Percentiles rank a stretch among this genome's conserved stretches.
Evolutionary conservation across 176 grass and related monocot genomes (phyloP).

Genomic region (Pharus latifolius): DNA sequence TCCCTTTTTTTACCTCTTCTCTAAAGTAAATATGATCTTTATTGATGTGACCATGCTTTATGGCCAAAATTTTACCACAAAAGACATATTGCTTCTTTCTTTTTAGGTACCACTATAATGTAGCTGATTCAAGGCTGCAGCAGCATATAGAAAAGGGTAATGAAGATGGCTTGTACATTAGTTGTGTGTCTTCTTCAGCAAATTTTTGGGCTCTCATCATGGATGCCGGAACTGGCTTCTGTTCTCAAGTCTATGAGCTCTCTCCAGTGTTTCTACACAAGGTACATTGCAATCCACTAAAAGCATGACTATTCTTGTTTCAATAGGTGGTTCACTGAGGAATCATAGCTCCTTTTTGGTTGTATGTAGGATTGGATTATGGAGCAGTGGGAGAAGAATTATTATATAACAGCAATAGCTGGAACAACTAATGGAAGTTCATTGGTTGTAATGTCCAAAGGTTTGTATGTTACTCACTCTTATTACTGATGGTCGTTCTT

Average conservation of each 20-base stretch:
- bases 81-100: background rate
- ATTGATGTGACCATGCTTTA: background rate
- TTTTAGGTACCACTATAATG: constrained; percentile 87
- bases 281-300: constrained; percentile 30
- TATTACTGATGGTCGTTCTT: background rate
- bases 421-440: constrained; percentile 85
- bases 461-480: constrained; percentile 32
- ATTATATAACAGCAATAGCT: constrained; percentile 83
- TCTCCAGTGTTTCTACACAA: constrained; percentile 69
- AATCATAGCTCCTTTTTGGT: background rate
- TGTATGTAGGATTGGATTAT: constrained; percentile 78
- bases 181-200: constrained; percentile 61
- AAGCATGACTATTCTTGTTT: background rate
- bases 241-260: constrained; percentile 77
- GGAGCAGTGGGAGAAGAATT: constrained; percentile 92
- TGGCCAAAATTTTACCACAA: background rate
- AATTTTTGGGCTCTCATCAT: constrained; percentile 90
- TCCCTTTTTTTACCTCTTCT: background rate
- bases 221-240: constrained; percentile 69
- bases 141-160: constrained; percentile 91
- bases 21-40: background rate
- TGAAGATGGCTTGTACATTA: constrained; percentile 78
- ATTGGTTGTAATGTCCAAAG: constrained; percentile 89
- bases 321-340: background rate
- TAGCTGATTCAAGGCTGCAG: constrained; percentile 65